Base-by-base conservation (phyloP, 2,329 filamentous ascomycete genomes). In the Fusarium sp. region DNA sequence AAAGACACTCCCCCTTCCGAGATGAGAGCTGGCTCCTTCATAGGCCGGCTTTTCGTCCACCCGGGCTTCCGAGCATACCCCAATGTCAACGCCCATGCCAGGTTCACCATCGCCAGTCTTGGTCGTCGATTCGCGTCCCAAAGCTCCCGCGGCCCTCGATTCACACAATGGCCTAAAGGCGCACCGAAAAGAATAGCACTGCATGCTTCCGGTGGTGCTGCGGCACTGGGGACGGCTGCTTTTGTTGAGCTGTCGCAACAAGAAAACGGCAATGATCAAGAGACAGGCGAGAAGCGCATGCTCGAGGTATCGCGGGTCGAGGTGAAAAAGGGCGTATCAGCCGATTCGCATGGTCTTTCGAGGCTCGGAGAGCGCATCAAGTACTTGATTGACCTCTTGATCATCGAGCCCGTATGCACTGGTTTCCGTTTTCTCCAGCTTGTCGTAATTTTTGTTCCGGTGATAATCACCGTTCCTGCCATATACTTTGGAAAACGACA, bases 381-480 rank as follows among this genome's bases (percentile, higher is more conserved):
- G 65, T 86, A 94, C 35, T 89, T 92, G 63, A 73, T 96, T 42
- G 94, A 97, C 77, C 69, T 88, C 2, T 94, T 91, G 78, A 82
- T 96, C n/a, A 89, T 89, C 87, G 96, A 99, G 82, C 96, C 96
- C 0, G 81, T 98, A 32, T 95, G 92, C 62, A 99, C 96, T 0
- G 94, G 93, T 1, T 82, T 96, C 52, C 89, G 96, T n/a, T 97
- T 99, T 77, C 82, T 98, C 23, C 94, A 98, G 79, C 86, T 99
- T 9, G 90, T 94, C 53, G 82, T 92, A 67, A 96, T 99, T 62
- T 99, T 99, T 79, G 91, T 98, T 25, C 96, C 96, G 0, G 95
- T 99, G 46, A 90, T 99, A 60, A 81, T 92, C 4, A 88, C 93
- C 0, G 89, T 97, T 11, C 96, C 96, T 0, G 88, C 86, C 1